Conservation (phyloP, 805 yeast genomes). For the Naumovozyma castellii region DNA sequence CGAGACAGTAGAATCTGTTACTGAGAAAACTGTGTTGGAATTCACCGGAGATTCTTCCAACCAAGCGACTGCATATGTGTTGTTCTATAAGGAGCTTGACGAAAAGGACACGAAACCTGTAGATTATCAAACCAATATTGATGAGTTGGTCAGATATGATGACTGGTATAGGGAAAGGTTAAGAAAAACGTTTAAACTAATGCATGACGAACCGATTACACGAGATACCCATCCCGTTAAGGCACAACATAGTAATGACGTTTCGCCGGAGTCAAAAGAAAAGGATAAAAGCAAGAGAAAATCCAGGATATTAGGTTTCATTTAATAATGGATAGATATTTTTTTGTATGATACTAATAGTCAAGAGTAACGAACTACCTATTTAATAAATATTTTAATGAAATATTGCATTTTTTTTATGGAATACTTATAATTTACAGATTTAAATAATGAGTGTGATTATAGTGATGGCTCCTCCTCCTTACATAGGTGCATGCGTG, state of each 20-base stretch:
- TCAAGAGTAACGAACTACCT: too few species aligned
- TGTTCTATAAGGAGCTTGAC: constrained; percentile 66
- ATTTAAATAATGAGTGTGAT: too few species aligned
- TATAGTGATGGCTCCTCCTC: too few species aligned
- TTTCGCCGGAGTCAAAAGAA: neutral
- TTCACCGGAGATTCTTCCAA: constrained; percentile 87
- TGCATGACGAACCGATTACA: neutral
- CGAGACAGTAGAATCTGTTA: constrained; percentile 84
- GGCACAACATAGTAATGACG: neutral
- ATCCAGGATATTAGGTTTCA: constrained; percentile 22
- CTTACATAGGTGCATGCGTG: constrained; percentile 31
- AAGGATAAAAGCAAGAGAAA: constrained; percentile 12
- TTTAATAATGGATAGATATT: constrained; percentile 1
- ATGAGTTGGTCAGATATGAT: constrained; percentile 18
- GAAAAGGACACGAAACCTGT: neutral
- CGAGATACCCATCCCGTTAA: neutral
- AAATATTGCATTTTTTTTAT: too few species aligned
- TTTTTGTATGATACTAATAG: too few species aligned
- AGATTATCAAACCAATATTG: constrained; percentile 14
- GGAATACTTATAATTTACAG: too few species aligned
- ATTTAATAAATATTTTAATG: too few species aligned
- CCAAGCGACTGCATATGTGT: constrained; percentile 81
- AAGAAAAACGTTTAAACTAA: neutral
- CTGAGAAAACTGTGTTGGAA: constrained; percentile 69
- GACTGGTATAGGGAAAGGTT: constrained; percentile 11